A percentile compares a stretch with the other conserved stretches of the same genome.
Conservation (phyloP, 2,329 filamentous ascomycete genomes). For the Apiospora aurea region DNA sequence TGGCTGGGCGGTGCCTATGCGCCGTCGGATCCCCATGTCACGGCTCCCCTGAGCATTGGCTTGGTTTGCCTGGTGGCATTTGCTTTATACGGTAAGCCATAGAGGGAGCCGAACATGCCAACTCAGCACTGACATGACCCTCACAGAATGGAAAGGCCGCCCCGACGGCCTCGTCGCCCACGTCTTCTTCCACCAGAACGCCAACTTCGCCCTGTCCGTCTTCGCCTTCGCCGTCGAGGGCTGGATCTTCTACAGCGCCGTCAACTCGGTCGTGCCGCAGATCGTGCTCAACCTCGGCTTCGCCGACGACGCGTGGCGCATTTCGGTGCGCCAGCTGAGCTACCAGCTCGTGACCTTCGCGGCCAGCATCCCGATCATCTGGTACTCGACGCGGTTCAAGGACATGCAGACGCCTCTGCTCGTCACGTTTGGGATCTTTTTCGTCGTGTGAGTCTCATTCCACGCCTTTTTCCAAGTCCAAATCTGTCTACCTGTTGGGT, state of each 20-base stretch:
- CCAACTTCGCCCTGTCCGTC: constrained; percentile 61
- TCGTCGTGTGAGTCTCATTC: constrained; percentile 48
- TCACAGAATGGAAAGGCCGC: constrained; percentile 61
- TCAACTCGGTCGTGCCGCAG: constrained; percentile 58
- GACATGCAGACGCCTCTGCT: constrained; percentile 56
- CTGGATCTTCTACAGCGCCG: constrained; percentile 63
- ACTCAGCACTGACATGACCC: neutral
- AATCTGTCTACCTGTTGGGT: too few relatives aligned
- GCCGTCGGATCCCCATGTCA: constrained; percentile 49
- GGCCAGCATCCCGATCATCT: constrained; percentile 50
- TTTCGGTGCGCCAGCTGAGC: constrained; percentile 56
- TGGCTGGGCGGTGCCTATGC: constrained; percentile 53
- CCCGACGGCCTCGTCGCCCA: constrained; percentile 62
- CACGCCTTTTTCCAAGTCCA: neutral
- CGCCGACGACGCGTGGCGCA: constrained; percentile 53
- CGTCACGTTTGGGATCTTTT: constrained; percentile 54
- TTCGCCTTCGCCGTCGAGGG: constrained; percentile 65
- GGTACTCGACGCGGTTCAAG: constrained; percentile 56
- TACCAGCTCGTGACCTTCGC: constrained; percentile 50
- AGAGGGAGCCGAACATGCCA: too few relatives aligned
- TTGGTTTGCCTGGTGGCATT: constrained; percentile 50
- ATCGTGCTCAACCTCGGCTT: constrained; percentile 58
- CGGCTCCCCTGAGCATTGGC: constrained; percentile 50
- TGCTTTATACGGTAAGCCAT: constrained; percentile 49
- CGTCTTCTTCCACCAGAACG: constrained; percentile 59